phyloP scores from a whole-genome alignment of 305 asterid species.

The Rubia tinctorum region DNA sequence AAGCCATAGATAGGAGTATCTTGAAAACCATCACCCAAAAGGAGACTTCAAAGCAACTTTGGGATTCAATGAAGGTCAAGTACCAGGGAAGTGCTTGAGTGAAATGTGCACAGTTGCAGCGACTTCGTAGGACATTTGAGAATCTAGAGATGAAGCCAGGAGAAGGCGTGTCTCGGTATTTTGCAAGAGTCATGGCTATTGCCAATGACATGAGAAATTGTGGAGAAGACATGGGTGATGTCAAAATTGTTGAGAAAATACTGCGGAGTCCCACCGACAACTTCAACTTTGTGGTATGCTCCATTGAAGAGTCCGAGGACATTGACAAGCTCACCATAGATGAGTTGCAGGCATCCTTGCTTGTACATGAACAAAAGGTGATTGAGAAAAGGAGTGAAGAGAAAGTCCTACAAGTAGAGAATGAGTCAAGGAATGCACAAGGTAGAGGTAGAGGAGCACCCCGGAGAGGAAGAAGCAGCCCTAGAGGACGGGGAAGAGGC shows the following conservation, averaged over 20 bases:
- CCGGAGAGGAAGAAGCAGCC: no score
- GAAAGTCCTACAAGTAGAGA: not conserved
- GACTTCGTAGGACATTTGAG: not conserved
- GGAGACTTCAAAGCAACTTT: constrained; percentile 5
- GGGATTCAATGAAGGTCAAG: no score
- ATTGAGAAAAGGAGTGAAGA: no score
- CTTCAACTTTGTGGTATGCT: no score
- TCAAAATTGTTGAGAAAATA: constrained; percentile 1
- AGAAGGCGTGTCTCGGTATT: no score
- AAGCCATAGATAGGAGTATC: not conserved
- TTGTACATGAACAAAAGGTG: no score
- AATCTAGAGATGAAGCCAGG: no score
- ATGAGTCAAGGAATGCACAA: not conserved
- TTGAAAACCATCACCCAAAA: constrained; percentile 1
- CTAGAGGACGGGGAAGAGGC: not conserved
- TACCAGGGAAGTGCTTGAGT: not conserved
- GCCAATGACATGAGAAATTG: not conserved
- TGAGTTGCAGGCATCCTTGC: no score
- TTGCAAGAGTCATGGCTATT: not conserved
- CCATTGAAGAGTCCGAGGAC: no score
- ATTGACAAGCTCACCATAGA: no score
- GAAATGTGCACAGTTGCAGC: not conserved
- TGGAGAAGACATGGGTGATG: not conserved
- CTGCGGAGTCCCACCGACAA: not conserved
- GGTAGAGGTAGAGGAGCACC: not conserved